These are phyloP conservation scores for Mollisia scopiformis DNA, from an alignment of 2,329 filamentous ascomycete genomes.

Conservation along the genomic window DNA sequence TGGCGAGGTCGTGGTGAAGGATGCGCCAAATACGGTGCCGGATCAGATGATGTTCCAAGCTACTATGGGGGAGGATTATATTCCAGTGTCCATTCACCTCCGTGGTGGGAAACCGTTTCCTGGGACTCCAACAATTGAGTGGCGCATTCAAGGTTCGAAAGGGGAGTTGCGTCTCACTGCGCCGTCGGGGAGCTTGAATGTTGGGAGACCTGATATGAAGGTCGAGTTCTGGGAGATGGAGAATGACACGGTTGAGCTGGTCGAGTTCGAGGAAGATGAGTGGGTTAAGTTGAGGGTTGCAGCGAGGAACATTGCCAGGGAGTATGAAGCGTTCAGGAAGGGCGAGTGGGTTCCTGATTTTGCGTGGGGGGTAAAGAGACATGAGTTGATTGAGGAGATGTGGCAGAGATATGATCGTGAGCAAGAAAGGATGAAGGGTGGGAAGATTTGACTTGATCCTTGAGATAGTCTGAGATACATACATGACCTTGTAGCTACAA, in stretches of 20 bases:
- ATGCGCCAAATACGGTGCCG: constrained; percentile 45
- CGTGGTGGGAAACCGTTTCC: constrained; percentile 53
- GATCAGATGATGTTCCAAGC: constrained; percentile 48
- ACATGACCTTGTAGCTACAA: too few species aligned
- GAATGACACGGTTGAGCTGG: constrained; percentile 42
- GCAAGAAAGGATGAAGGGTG: neutral
- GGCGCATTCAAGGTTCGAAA: constrained; percentile 54
- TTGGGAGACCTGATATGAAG: constrained; percentile 43
- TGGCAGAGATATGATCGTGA: constrained; percentile 17
- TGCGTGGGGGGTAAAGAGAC: constrained; percentile 46
- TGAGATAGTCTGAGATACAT: neutral
- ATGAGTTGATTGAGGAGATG: constrained; percentile 47
- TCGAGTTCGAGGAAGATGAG: constrained; percentile 50
- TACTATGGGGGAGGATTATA: neutral
- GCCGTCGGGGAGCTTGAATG: constrained; percentile 35
- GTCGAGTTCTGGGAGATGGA: constrained; percentile 55
- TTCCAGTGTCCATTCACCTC: constrained; percentile 43
- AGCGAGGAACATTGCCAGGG: constrained; percentile 52
- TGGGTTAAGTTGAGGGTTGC: constrained; percentile 48
- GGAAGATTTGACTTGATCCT: neutral
- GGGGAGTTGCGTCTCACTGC: constrained; percentile 50
- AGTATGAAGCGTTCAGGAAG: constrained; percentile 60
- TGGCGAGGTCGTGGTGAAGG: constrained; percentile 37
- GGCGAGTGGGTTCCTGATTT: constrained; percentile 44
- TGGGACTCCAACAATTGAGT: constrained; percentile 47